phyloP scores from a whole-genome alignment of 306 rosid genomes.

The Echinosophora koreensis region DNA sequence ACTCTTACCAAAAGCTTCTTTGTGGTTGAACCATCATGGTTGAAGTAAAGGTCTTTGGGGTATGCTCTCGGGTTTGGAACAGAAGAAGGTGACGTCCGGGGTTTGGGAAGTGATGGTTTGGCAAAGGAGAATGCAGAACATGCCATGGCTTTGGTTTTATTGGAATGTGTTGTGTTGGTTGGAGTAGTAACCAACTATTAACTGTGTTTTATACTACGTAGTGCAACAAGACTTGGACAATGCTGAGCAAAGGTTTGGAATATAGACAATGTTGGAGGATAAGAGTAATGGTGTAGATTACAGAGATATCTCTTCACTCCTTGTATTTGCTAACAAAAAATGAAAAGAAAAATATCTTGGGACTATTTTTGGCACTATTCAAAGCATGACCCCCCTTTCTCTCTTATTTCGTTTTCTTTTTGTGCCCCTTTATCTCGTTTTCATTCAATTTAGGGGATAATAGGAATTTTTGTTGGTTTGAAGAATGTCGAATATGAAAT shows the following conservation, averaged over 20 bases:
- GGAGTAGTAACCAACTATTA: background rate
- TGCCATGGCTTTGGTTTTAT: slow-evolving; percentile 61
- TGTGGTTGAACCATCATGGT: slow-evolving; percentile 74
- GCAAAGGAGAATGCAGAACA: slow-evolving; percentile 66
- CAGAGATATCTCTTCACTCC: slow-evolving; percentile 17
- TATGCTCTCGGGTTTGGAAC: slow-evolving; percentile 57
- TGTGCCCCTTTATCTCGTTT: too few relatives aligned
- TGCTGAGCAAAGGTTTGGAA: slow-evolving; percentile 6
- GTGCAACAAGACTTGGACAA: background rate
- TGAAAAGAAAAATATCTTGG: slow-evolving; percentile 40
- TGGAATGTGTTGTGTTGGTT: slow-evolving; percentile 7
- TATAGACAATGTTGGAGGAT: slow-evolving; percentile 48
- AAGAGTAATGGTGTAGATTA: slow-evolving; percentile 27
- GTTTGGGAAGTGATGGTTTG: slow-evolving; percentile 57
- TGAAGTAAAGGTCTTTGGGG: slow-evolving; percentile 79
- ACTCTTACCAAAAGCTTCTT: slow-evolving; percentile 74
- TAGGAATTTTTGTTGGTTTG: too few relatives aligned
- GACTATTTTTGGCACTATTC: slow-evolving; percentile 51
- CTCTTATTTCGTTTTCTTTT: background rate
- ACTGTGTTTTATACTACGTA: background rate
- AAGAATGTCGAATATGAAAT: too few relatives aligned
- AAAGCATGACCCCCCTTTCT: background rate
- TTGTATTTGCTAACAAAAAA: background rate
- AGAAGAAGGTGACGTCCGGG: slow-evolving; percentile 49
- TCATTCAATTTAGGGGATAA: too few relatives aligned